Evolutionary conservation across 768 basidiomycete genomes (phyloP).

Genomic region (Termitomyces sp.): DNA sequence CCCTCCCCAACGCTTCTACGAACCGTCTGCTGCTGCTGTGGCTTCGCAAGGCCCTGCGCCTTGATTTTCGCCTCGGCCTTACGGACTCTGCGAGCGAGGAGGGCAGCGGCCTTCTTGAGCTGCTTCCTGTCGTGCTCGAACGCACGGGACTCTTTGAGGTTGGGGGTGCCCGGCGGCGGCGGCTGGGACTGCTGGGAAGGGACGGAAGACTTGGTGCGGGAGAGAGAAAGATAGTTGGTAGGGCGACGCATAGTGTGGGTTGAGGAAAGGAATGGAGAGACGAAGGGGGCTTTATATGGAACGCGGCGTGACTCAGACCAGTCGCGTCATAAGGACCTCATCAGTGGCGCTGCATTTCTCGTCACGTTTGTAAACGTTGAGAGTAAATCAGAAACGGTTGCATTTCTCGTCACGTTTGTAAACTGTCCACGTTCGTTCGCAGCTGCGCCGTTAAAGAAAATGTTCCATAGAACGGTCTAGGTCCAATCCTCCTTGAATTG

Average conservation of each 20-base stretch:
- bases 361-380: constrained; percentile 6
- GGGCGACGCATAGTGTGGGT: constrained; percentile 9
- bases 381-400: not conserved
- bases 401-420: constrained; percentile 6
- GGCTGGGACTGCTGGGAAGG: not conserved
- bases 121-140: constrained; percentile 46
- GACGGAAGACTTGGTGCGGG: not conserved
- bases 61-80: constrained; percentile 18
- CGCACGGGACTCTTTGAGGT: constrained; percentile 37
- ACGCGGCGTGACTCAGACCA: constrained; percentile 10
- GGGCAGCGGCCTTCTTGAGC: constrained; percentile 36
- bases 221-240: not conserved
- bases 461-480: no score
- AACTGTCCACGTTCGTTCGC: no score
- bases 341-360: constrained; percentile 8
- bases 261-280: not conserved
- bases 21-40: not conserved
- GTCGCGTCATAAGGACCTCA: constrained; percentile 4
- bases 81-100: constrained; percentile 28
- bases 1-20: not conserved
- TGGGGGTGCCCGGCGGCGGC: constrained; percentile 1
- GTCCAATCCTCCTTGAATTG: not conserved
- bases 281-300: constrained; percentile 8
- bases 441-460: no score
- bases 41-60: not conserved